Evolutionary conservation across 805 yeast genomes (phyloP).

Genomic region (Suhomyces sp.): DNA sequence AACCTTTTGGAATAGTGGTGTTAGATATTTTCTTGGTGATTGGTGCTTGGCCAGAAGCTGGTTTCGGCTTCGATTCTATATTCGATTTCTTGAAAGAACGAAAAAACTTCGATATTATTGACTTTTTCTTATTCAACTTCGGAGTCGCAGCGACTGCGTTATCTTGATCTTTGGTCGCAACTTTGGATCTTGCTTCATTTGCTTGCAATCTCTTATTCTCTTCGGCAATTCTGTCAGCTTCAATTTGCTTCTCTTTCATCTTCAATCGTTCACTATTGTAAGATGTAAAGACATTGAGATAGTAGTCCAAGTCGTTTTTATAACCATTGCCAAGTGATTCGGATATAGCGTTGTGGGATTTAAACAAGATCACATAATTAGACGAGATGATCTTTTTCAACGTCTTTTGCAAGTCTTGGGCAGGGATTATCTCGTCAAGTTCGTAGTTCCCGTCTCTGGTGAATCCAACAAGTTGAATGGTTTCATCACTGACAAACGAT

Average conservation of each 20-base stretch:
- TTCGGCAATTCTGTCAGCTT: not conserved
- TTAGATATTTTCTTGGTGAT: slow-evolving; percentile 11
- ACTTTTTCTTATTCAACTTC: slow-evolving; percentile 6
- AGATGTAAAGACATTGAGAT: slow-evolving; percentile 7
- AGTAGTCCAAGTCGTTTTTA: slow-evolving; percentile 15
- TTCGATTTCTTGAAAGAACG: slow-evolving; percentile 7
- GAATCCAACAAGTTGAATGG: slow-evolving; percentile 16
- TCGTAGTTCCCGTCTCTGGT: slow-evolving; percentile 15
- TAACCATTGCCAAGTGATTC: slow-evolving; percentile 19
- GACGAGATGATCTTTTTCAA: slow-evolving; percentile 22
- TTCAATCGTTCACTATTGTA: slow-evolving; percentile 4
- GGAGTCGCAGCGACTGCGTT: not conserved
- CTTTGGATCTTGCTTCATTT: not conserved
- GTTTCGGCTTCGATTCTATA: not conserved
- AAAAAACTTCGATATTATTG: slow-evolving; percentile 9
- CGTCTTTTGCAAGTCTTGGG: slow-evolving; percentile 18
- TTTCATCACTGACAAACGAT: slow-evolving; percentile 9
- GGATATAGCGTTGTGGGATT: slow-evolving; percentile 20
- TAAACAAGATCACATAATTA: slow-evolving; percentile 20
- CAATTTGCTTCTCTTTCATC: not conserved
- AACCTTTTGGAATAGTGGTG: slow-evolving; percentile 24
- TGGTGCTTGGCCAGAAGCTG: not conserved
- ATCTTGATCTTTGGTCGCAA: not conserved
- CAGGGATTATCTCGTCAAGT: slow-evolving; percentile 20
- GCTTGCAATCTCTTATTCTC: not conserved